Evolutionary conservation across 2,329 filamentous ascomycete species (phyloP), one percentile per base, ranked within the genome.

Genomic region (Colletotrichum sp.): DNA sequence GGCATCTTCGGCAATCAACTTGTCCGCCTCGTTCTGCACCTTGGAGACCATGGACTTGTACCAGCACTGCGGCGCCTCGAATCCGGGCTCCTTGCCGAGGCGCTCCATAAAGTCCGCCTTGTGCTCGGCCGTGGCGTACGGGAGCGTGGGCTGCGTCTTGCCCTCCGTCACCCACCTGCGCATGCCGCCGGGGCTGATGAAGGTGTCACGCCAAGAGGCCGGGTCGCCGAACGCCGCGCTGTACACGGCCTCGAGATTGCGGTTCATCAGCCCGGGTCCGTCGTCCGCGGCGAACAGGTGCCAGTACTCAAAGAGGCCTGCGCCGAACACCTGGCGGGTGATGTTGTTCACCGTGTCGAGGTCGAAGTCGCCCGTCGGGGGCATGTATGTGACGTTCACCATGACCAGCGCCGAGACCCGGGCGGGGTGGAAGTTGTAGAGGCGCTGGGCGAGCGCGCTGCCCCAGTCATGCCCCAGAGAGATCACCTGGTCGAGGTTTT

Each of bases 381-480:
- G 80, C 12, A 77, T 72, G 80, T 90, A 90, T 12, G 84, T 76
- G 6, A 87, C 82, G 72, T 85, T 88, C 22, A 89, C 72, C 75
- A 88, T 81, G 8, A 85, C 79, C 2, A 89, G 78, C n/a, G 85
- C 87, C 6, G 79, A 64, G 8, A 88, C 84, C 15, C 86, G 83
- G 3, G 84, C 80, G 0, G 84, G 85, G 68, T 86, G 79, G 76
- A 84, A 85, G 64, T 86, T 83, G 77, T 85, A 88, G 16, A 88
- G 75, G 16, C 87, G 83, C 69, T 85, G 83, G 1, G 85, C 84
- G 13, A 86, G 75, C 9, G 71, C 75, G 18, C 84, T 84, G 52
- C 89, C 89, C 88, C 88, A 90, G 79, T 90, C 88, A 76, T 90
- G 88, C 59, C 88, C 89, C 36, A 89, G 81, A 5, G 86, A 83